Evolutionary conservation across 2,329 filamentous ascomycete species (phyloP), one percentile per base, ranked within the genome.

Genomic region (Talaromyces piceae): DNA sequence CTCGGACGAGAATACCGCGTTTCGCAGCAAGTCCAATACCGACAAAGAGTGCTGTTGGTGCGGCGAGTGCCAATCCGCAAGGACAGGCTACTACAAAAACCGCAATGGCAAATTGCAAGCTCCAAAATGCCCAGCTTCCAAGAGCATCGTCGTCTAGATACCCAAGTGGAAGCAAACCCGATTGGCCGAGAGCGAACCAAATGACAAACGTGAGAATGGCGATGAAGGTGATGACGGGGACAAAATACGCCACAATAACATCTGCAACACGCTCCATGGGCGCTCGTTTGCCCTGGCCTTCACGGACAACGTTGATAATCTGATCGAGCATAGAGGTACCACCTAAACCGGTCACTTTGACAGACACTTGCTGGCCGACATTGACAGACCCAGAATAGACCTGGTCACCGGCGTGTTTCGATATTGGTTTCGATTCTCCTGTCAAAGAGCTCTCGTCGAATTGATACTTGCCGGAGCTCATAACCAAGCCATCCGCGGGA

Each of bases 391-490:
- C 74, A 2, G 72, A 70, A 48, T 68, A 75, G 4, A 76, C 68
- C 48, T 66, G 61, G 43, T 77, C 73, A 3, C 67, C 71, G 1
- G 53, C 53, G 3, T 54, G 53, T 58, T 77, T 77, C 43, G 61
- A 64, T 18, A 74, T 72, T 8, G 73, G 72, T 47, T 62, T 68
- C 0, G 74, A 75, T 61, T 77, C 74, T 52, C 74, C 74, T 1
- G 91, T 96, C 54, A 97, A 75, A 55, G 89, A 94, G 9, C 89
- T 91, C 66, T 97, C 91, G 62, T 96, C 89, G 61, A 96, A 95
- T 46, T 74, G 78, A 41, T 81, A 82, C 46, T 81, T 76, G 3
- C 81, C 83, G 1, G 70, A 68, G 2, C 62, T 62, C 9, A 77
- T 59, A 18, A 95, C 61, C 3, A 70, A 64, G 6, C 91, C 91